Base-by-base conservation (phyloP, 1,284 basidiomycete species). In the Melampsora americana region DNA sequence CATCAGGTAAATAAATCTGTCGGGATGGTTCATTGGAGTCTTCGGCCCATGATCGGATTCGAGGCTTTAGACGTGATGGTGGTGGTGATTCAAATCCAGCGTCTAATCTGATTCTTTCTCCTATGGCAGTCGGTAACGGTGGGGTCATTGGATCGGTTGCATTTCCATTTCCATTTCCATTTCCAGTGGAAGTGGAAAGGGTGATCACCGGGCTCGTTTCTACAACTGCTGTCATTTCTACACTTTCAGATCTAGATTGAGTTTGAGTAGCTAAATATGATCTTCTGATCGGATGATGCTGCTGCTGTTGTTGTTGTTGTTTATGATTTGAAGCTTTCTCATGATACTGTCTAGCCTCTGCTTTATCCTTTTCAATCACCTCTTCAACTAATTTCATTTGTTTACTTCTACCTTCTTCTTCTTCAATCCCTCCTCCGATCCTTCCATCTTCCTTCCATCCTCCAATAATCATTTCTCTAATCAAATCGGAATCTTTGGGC, bases 401-500 rank as follows among this genome's bases (percentile, higher is more conserved):
- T 62, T 23, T 60, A 6, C 66, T 61, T 60, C 53, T 56, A 6
- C 5, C 1, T 56, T 56, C 53, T 56, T 75, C 72, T 62, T 75
- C 72, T 35, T 75, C 72, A 9, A 75, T 60, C 23, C 65, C 72
- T 46, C 42, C 39, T 28, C 44, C 64, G 12, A n/a, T 48, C 26
- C 28, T 30, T 28, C 44, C 39, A 30, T 65, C 66, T 62, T 64
- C 48, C 32, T 65, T 60, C n/a, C 53, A 61, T 69, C 66, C 35
- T 7, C 74, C 74, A 42, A 76, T 69, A 16, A 76, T 64, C 30
- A 76, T 69, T 28, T 76, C 74, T 48, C 74, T 53, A 62, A 76
- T 76, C 23, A 76, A 68, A 76, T 76, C 74, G 14, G 74, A 76
- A 76, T 93, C 92, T 20, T 89, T 85, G 5, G 92, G 91, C 67